Evolutionary conservation across 352 stramenopile species (phyloP), one percentile per base, ranked within the genome.

Genomic region (Pilasporangium apinafurcum): DNA sequence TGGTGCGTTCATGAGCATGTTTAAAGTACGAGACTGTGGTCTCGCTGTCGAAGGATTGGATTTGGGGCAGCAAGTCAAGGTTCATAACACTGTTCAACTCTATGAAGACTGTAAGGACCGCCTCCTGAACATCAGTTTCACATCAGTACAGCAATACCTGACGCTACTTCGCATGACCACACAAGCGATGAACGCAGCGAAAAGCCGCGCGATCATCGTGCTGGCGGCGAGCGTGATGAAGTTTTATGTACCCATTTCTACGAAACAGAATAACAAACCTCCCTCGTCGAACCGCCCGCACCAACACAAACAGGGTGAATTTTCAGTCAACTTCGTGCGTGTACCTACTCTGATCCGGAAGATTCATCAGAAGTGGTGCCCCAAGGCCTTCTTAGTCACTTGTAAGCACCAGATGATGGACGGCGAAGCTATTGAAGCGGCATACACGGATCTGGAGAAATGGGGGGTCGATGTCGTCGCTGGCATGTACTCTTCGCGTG

Each of bases 1-100:
- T 26, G 80, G 76, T 37, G 74, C 71, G 31, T 90, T 92, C 48
- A 84, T 92, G 67, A 62, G 77, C 43, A 90, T 92, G 78, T 78
- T 89, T 31, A 59, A 68, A 28, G 43, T 85, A 48, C 56, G 70
- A 21, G 59, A 83, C 34, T 61, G 82, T 5, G 61, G 75, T 8
- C 53, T 86, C 21, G 68, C 78, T 45, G 48, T 89, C 40, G 74
- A 84, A 31, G 75, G 74, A n/a, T 52, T 90, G 14, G 70, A 86
- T 34, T 48, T 76, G 5, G 51, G 45, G 8, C 77, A 91, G 56
- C 70, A 82, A 48, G 32, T 75, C 56, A 68, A 77, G 43, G 73
- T 90, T 45, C 60, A 87, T 44, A 82, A 86, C 47, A 74, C 81
- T 26, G 56, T 69, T 24, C 51, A 62, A 49, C 59, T 82, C 20